phyloP scores from a whole-genome alignment of 148 eudicot genomes.

The Cornus suecica region DNA sequence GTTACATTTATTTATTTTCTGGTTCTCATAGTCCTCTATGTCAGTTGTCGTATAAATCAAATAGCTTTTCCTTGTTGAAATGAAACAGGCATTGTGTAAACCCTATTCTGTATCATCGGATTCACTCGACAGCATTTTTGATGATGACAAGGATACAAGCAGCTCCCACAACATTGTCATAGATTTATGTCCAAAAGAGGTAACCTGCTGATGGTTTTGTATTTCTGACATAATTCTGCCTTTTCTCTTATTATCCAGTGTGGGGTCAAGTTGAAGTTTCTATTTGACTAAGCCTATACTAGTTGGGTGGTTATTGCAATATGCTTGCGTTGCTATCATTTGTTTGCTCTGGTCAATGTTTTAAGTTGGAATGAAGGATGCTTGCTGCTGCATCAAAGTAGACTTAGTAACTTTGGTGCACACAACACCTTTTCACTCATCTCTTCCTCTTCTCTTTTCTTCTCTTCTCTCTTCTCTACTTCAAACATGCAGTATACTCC shows the following conservation, averaged over 20 bases:
- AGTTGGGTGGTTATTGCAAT: neutral
- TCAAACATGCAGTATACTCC: too few relatives aligned
- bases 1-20: too few relatives aligned
- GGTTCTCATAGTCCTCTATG: neutral
- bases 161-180: conserved; percentile 18
- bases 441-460: too few relatives aligned
- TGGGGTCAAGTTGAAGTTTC: neutral
- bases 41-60: neutral
- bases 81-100: conserved; percentile 46
- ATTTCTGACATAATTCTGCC: neutral
- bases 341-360: neutral
- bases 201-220: conserved; percentile 17
- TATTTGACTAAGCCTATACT: neutral
- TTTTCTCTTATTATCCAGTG: neutral
- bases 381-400: neutral
- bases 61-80: conserved; percentile 12
- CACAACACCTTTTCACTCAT: too few relatives aligned
- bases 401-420: neutral
- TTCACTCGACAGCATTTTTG: conserved; percentile 69
- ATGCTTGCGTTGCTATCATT: neutral
- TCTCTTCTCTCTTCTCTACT: too few relatives aligned
- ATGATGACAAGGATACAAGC: conserved; percentile 49
- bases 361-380: neutral
- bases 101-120: conserved; percentile 54
- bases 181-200: conserved; percentile 54